phyloP scores from a whole-genome alignment of 805 yeast species.

The Wickerhamomyces chambardii region DNA sequence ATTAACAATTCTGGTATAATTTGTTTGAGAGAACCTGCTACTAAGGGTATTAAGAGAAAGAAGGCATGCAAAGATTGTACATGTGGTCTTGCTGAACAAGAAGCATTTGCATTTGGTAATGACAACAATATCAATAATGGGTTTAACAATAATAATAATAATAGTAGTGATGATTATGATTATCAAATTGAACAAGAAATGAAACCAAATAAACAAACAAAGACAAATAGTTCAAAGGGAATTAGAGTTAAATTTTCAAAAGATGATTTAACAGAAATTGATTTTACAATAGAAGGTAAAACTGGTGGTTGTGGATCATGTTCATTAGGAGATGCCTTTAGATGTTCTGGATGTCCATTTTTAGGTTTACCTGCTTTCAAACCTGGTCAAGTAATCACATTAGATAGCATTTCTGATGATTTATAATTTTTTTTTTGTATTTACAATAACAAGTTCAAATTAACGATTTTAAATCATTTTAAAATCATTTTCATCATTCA shows the following conservation, averaged over 20 bases:
- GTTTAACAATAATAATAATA: conserved; percentile 23
- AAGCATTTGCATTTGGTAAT: conserved; percentile 46
- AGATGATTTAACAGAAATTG: conserved; percentile 81
- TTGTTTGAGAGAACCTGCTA: conserved; percentile 42
- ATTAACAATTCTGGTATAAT: conserved; percentile 29
- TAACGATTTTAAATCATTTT: no score
- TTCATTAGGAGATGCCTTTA: conserved; percentile 94
- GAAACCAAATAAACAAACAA: conserved; percentile 15
- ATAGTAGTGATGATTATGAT: no score
- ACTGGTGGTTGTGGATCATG: conserved; percentile 98
- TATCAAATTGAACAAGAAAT: no score
- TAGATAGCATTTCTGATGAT: conserved; percentile 73
- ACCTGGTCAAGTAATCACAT: conserved; percentile 86
- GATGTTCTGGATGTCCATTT: conserved; percentile 98
- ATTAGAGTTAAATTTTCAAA: conserved; percentile 46
- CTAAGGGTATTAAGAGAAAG: conserved; percentile 46
- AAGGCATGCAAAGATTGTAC: conserved; percentile 98
- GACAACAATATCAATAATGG: conserved; percentile 31
- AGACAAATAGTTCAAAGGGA: no score
- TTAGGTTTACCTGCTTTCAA: conserved; percentile 96
- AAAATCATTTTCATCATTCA: no score
- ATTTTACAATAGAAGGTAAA: conserved; percentile 94
- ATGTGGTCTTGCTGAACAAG: conserved; percentile 89
- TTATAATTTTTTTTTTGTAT: conserved; percentile 29
- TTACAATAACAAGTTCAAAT: no score